Base-by-base conservation (phyloP, 2,329 filamentous ascomycete species). In the Leptographium wingfieldii region DNA sequence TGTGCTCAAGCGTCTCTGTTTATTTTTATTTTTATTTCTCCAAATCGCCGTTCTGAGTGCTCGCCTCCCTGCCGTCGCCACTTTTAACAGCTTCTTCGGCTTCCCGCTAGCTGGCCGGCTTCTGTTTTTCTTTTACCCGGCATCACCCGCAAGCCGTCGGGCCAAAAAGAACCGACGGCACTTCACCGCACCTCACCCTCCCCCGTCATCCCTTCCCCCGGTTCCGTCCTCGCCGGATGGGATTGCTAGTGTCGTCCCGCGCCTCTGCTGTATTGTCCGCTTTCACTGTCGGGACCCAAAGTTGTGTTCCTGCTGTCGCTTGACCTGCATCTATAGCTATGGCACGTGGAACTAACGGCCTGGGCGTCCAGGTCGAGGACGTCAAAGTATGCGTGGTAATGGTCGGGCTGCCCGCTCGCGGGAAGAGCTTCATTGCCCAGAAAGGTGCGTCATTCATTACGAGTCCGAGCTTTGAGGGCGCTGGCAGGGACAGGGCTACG, bases 301-400 rank as follows among this genome's bases (percentile, higher is more conserved):
- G 7, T 38, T 7, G 12, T 19, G 16, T n/a, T n/a, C 2, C 29
- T 22, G 22, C n/a, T 54, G 14, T 55, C 9, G 48, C 22, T 49
- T 46, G n/a, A 27, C 33, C n/a, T 16, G n/a, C n/a, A 35, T 43
- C 33, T n/a, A 11, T 12, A 16, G 70, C 64, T 56, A 80, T 80
- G 77, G 71, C 76, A 65, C 73, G 73, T 64, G 75, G 68, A 70
- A 76, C 78, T 77, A 85, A 85, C 72, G 85, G 87, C 66, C 76
- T 83, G 68, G 87, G 86, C 69, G 81, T 92, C 65, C 87, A 95
- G 89, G 89, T 88, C 68, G 92, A 97, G 78, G 91, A 96, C 74
- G 92, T 90, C 63, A 90, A 89, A 73, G 95, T 99, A 77, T 97
- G 92, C 73, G 92, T 99, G 65, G 91, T 99, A 68, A 97, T 99